Base-by-base conservation (phyloP, 73 alveolate genomes). In the Urostyla sp. region DNA sequence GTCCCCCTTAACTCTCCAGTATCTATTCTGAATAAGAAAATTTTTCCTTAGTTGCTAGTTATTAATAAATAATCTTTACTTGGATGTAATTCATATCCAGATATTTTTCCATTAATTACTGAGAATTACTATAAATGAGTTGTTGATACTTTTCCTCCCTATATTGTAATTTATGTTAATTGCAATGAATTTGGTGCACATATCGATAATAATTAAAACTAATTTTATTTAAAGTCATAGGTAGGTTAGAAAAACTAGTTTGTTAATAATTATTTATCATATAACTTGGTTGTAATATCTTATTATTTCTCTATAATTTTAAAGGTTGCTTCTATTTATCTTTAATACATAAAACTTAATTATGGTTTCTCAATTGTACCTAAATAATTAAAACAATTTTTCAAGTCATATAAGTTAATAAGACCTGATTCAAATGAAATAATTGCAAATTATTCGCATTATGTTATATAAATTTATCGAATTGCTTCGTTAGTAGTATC, bases 1-100 rank as follows among this genome's bases (percentile, higher is more conserved):
- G 85, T 81, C 11, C 95, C 95, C 81, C 95, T 80, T 7, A 87
- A 36, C 43, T 87, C 95, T n/a, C 95, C 95, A 26, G 91, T 87
- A 43, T 84, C 90, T 20, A 87, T 56, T 58, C 85, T 87, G 82
- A 55, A 87, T 0, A 80, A 43, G 43, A 57, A 87, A 28, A 73
- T 46, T 48, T 81, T 37, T 0, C 95, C 95, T 38, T 59, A 37
- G 57, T 60, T 80, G 38, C 67, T 34, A 7, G 87, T 55, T 0
- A 76, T 80, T 18, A 87, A 55, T n/a, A 87, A 35, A 67, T 87
- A 87, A 20, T 87, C 95, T 1, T 53, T 40, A 40, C 91, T 80
- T 1, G 95, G 95, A 49, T 87, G 95, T 0, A 87, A 43, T 32
- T 75, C 95, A 50, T 46, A 79, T 26, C 95, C 95, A 23, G 91